A percentile compares a stretch with the other conserved stretches of the same genome.
Conservation (phyloP, 2,329 filamentous ascomycete species). For the Aspergillus texensis region DNA sequence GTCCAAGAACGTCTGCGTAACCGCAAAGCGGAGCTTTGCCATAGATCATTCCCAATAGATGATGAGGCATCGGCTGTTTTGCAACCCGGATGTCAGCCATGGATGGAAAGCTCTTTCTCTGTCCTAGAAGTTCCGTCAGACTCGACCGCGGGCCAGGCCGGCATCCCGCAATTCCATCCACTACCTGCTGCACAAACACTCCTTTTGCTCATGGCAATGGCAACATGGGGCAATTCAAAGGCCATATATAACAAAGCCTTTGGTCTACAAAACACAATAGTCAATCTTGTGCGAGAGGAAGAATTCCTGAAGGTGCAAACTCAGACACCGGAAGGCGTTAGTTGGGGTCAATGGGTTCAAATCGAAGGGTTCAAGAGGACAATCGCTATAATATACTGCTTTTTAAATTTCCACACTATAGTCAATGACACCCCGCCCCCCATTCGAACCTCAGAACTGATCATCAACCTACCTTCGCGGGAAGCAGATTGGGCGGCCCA, state of each 20-base stretch:
- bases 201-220: slow-evolving; percentile 20
- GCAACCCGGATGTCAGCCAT: background rate
- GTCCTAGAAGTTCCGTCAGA: too few species aligned
- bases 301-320: background rate
- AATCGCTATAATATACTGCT: background rate
- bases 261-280: slow-evolving; percentile 1
- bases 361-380: background rate
- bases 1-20: background rate
- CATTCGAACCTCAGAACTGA: background rate
- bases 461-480: background rate
- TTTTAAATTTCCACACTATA: slow-evolving; percentile 5
- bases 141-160: too few species aligned
- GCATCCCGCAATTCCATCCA: background rate
- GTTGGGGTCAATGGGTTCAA: background rate
- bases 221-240: slow-evolving; percentile 7
- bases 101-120: background rate
- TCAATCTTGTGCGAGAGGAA: background rate
- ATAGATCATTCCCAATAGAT: too few species aligned
- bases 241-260: slow-evolving; percentile 5
- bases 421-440: background rate
- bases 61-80: too few species aligned
- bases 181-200: slow-evolving; percentile 16
- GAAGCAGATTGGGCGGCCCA: background rate
- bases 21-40: background rate
- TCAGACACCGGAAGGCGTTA: background rate